Conservation (phyloP, 2,329 filamentous ascomycete genomes). For the Pyrenophora graminea region DNA sequence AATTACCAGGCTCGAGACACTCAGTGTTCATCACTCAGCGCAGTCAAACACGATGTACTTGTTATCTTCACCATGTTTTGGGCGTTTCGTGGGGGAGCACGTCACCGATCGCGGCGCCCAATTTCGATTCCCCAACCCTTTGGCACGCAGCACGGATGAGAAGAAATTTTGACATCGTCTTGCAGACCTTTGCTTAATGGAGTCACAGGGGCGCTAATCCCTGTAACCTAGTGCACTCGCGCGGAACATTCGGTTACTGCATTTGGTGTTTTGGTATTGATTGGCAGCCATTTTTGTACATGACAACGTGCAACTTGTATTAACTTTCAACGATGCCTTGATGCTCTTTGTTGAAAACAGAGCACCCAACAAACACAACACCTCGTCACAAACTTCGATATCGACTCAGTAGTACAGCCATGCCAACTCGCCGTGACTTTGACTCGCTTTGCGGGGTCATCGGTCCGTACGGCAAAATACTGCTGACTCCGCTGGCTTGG, state of each 20-base stretch:
- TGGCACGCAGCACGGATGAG: slow-evolving; percentile 20
- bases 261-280: slow-evolving; percentile 1
- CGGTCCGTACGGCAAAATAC: slow-evolving; percentile 8
- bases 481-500: slow-evolving; percentile 4
- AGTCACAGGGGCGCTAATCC: slow-evolving; percentile 8
- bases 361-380: neutral
- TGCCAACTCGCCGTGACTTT: slow-evolving; percentile 1
- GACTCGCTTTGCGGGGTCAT: slow-evolving; percentile 10
- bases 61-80: neutral
- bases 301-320: slow-evolving; percentile 3
- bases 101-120: slow-evolving; percentile 29
- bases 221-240: slow-evolving; percentile 1
- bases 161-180: slow-evolving; percentile 30
- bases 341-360: neutral
- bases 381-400: neutral
- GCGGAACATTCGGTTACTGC: slow-evolving; percentile 7
- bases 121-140: slow-evolving; percentile 15
- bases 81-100: neutral
- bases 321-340: neutral
- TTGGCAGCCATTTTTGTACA: slow-evolving; percentile 2
- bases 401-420: neutral
- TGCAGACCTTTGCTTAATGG: slow-evolving; percentile 10
- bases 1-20: neutral
- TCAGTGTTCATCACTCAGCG: neutral
- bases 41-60: neutral